These are phyloP conservation scores for Gaeumannomyces tritici DNA, from an alignment of 2,329 filamentous ascomycete species.

Conservation along the genomic window DNA sequence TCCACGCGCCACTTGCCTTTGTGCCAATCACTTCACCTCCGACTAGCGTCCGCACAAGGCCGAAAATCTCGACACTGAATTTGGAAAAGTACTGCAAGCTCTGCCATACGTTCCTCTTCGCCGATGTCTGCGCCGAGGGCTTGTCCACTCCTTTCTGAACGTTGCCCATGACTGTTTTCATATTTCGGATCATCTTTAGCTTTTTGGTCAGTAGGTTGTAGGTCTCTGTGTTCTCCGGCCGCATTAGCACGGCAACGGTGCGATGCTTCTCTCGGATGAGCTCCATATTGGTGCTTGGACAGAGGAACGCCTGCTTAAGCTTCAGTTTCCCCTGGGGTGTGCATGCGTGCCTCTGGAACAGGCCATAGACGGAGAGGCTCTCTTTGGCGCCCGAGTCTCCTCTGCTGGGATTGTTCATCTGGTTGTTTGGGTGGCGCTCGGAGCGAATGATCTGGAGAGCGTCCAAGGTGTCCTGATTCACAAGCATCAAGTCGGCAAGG, in stretches of 20 bases:
- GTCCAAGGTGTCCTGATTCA: constrained; percentile 69
- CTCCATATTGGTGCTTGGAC: constrained; percentile 60
- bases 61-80: constrained; percentile 59
- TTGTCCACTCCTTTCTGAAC: constrained; percentile 68
- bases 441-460: constrained; percentile 79
- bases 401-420: constrained; percentile 60
- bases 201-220: constrained; percentile 64
- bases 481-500: constrained; percentile 57
- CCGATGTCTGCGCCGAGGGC: constrained; percentile 35
- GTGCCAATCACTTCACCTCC: constrained; percentile 42
- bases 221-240: constrained; percentile 53
- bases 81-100: constrained; percentile 63
- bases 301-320: constrained; percentile 72
- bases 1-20: constrained; percentile 32
- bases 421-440: constrained; percentile 73
- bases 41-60: constrained; percentile 47
- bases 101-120: constrained; percentile 62
- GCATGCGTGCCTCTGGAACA: constrained; percentile 65
- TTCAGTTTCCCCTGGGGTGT: constrained; percentile 70
- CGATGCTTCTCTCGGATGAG: constrained; percentile 64
- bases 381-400: constrained; percentile 61
- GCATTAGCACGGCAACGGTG: constrained; percentile 57
- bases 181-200: constrained; percentile 63
- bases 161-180: constrained; percentile 57
- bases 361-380: constrained; percentile 70